These are phyloP conservation scores for Populus alba DNA, from an alignment of 345 rosid genomes.

Conservation along the genomic window DNA sequence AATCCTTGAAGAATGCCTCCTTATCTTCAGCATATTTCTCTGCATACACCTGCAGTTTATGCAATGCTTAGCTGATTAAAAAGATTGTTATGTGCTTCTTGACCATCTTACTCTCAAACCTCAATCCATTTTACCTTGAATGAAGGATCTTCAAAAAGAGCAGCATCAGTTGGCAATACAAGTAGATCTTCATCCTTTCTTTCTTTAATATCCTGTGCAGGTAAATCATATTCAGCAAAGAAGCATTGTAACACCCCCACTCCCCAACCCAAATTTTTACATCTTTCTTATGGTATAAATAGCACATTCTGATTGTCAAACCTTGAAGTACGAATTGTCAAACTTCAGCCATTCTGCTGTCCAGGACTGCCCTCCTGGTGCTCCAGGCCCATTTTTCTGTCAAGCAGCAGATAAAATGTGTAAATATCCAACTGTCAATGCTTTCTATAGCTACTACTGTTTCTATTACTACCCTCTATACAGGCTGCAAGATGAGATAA, in stretches of 20 bases:
- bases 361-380: constrained; percentile 98
- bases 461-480: neutral
- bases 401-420: constrained; percentile 18
- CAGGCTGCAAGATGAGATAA: neutral
- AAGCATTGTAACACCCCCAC: neutral
- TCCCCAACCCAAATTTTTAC: neutral
- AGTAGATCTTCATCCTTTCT: constrained; percentile 72
- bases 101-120: neutral
- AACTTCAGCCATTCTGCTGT: constrained; percentile 91
- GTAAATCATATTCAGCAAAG: constrained; percentile 17
- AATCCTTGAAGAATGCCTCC: constrained; percentile 80
- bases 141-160: constrained; percentile 81
- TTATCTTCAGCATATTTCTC: constrained; percentile 87
- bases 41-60: constrained; percentile 63
- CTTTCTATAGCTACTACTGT: neutral
- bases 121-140: constrained; percentile 57
- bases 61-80: constrained; percentile 10
- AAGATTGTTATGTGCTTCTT: neutral
- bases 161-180: constrained; percentile 92
- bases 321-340: constrained; percentile 97
- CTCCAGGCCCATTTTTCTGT: constrained; percentile 96
- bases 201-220: constrained; percentile 70
- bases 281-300: neutral
- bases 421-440: constrained; percentile 2
- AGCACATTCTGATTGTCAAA: constrained; percentile 29